phyloP scores from a whole-genome alignment of 345 rosid genomes.

The Iberis pinnata region DNA sequence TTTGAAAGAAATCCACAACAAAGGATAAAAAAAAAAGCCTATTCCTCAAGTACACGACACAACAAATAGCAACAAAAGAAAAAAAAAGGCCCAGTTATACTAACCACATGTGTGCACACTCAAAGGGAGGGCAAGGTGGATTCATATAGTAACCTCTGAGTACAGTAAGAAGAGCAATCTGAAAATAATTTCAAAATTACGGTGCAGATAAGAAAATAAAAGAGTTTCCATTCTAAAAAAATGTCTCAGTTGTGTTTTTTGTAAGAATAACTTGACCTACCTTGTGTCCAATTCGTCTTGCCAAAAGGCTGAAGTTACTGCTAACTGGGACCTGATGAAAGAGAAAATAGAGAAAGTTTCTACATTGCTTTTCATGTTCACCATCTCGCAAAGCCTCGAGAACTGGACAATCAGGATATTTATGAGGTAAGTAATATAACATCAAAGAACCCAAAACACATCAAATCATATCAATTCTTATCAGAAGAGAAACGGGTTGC shows the following conservation, averaged over 20 bases:
- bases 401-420: slow-evolving; percentile 45
- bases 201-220: slow-evolving; percentile 31
- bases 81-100: slow-evolving; percentile 24
- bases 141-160: slow-evolving; percentile 93
- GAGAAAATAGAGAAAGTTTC: slow-evolving; percentile 86
- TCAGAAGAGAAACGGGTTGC: slow-evolving; percentile 35
- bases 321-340: slow-evolving; percentile 92
- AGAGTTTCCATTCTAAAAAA: slow-evolving; percentile 5
- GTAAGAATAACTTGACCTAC: slow-evolving; percentile 36
- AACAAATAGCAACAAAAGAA: slow-evolving; percentile 19
- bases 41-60: slow-evolving; percentile 13
- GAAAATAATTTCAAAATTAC: slow-evolving; percentile 34
- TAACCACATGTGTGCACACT: slow-evolving; percentile 97
- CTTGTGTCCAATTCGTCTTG: slow-evolving; percentile 82
- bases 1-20: slow-evolving; percentile 10
- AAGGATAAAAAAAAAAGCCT: slow-evolving; percentile 5
- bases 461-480: slow-evolving; percentile 14
- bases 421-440: slow-evolving; percentile 1
- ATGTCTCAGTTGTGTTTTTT: slow-evolving; percentile 1
- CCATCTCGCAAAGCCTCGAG: slow-evolving; percentile 98
- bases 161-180: slow-evolving; percentile 85
- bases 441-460: slow-evolving; percentile 6
- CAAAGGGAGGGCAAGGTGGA: slow-evolving; percentile 95
- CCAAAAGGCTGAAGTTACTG: slow-evolving; percentile 84
- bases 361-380: slow-evolving; percentile 88